phyloP scores from a whole-genome alignment of 2,329 filamentous ascomycete species.

The Penicillium sumatraense region DNA sequence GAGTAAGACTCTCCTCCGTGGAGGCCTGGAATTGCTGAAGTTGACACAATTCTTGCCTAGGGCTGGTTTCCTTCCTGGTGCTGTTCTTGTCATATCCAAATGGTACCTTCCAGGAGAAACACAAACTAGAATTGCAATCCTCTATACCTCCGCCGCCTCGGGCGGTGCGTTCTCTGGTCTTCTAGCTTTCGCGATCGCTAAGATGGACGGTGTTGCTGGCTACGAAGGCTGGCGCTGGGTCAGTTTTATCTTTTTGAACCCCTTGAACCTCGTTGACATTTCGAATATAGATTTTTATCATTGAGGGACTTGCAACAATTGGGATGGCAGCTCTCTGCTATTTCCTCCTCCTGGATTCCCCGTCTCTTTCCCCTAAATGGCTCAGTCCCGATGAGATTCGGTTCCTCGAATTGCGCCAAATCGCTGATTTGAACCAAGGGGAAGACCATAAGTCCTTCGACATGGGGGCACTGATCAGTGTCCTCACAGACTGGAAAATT shows the following conservation, averaged over 20 bases:
- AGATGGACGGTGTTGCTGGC: constrained; percentile 69
- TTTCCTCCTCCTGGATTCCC: constrained; percentile 42
- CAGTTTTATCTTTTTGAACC: neutral
- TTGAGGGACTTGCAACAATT: constrained; percentile 69
- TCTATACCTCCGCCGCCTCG: constrained; percentile 77
- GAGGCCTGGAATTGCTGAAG: neutral
- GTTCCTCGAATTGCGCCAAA: constrained; percentile 45
- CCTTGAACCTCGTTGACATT: neutral
- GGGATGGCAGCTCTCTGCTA: constrained; percentile 56
- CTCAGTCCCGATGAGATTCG: constrained; percentile 47
- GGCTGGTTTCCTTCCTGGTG: constrained; percentile 63
- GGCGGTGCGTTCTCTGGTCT: constrained; percentile 83
- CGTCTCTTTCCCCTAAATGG: constrained; percentile 41
- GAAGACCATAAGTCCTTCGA: constrained; percentile 35
- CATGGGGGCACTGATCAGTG: constrained; percentile 40
- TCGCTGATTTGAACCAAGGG: constrained; percentile 11
- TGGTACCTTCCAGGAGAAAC: constrained; percentile 81
- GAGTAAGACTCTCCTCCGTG: constrained; percentile 26
- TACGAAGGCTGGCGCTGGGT: constrained; percentile 27
- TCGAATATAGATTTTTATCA: constrained; percentile 56
- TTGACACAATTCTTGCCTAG: constrained; percentile 3
- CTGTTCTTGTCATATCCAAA: constrained; percentile 76
- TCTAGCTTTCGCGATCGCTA: constrained; percentile 78
- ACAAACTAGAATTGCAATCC: constrained; percentile 73
- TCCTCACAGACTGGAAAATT: constrained; percentile 44